These are phyloP conservation scores for Gentiana straminea DNA, from an alignment of 257 asterid species.

Conservation along the genomic window DNA sequence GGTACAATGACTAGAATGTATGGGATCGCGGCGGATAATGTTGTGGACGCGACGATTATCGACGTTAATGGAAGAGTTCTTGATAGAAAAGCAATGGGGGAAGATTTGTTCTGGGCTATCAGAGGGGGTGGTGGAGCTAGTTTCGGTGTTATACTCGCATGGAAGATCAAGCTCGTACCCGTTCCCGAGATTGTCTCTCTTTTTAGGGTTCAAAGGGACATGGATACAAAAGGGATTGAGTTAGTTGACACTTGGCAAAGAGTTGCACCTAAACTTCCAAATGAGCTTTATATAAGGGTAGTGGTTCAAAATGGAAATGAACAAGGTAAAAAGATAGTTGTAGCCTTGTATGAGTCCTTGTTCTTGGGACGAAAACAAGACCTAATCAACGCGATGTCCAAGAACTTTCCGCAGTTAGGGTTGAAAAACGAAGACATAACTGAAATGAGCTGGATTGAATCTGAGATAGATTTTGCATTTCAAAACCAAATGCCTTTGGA, in stretches of 20 bases:
- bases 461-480: conserved; percentile 20
- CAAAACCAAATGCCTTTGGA: conserved; percentile 9
- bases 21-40: conserved; percentile 40
- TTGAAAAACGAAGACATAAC: conserved; percentile 19
- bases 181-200: conserved; percentile 33
- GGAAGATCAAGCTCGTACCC: conserved; percentile 33
- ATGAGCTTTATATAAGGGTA: conserved; percentile 34
- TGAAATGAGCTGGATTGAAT: conserved; percentile 44
- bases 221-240: conserved; percentile 12
- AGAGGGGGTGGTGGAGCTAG: conserved; percentile 62
- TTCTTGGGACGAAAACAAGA: conserved; percentile 22
- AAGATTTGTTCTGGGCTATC: conserved; percentile 45
- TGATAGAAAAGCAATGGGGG: conserved; percentile 32
- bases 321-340: conserved; percentile 7
- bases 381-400: conserved; percentile 12
- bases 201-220: conserved; percentile 17
- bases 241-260: conserved; percentile 33
- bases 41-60: conserved; percentile 30
- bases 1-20: conserved; percentile 36
- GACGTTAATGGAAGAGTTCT: conserved; percentile 21
- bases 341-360: conserved; percentile 19
- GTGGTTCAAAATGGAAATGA: conserved; percentile 8
- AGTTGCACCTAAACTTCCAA: conserved; percentile 18
- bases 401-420: conserved; percentile 28
- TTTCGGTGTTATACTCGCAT: conserved; percentile 38